Conservation (phyloP, 768 basidiomycete species). For the Megacollybia marginata region DNA sequence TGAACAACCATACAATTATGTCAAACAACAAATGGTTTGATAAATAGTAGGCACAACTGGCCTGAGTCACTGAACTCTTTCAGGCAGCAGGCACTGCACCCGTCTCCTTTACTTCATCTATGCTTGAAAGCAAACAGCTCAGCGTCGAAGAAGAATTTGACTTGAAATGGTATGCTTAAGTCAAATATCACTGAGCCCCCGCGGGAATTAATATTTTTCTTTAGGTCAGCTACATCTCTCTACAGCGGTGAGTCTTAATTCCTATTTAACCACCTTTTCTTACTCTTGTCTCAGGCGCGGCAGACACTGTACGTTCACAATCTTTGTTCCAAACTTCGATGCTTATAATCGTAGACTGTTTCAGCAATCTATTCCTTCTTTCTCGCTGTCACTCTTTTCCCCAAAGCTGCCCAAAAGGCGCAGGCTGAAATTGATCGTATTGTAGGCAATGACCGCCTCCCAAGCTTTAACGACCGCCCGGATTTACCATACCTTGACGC, state of each 20-base stretch:
- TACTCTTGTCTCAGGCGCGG: conserved; percentile 33
- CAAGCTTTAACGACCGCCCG: conserved; percentile 50
- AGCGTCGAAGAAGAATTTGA: conserved; percentile 50
- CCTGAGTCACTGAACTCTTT: neutral
- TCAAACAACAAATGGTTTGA: conserved; percentile 54
- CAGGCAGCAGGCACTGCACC: conserved; percentile 55
- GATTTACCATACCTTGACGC: conserved; percentile 56
- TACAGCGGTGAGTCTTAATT: conserved; percentile 35
- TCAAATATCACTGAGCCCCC: neutral
- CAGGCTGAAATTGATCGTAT: conserved; percentile 57
- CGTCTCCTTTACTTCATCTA: conserved; percentile 49
- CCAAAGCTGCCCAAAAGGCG: conserved; percentile 49
- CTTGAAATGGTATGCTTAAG: conserved; percentile 52
- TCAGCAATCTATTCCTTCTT: conserved; percentile 56
- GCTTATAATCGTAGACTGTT: conserved; percentile 37
- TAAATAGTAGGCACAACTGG: neutral
- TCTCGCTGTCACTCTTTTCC: conserved; percentile 52
- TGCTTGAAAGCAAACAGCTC: conserved; percentile 44
- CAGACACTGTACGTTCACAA: conserved; percentile 40
- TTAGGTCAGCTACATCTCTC: conserved; percentile 31
- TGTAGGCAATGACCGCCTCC: conserved; percentile 52
- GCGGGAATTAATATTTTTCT: neutral
- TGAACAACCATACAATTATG: conserved; percentile 46
- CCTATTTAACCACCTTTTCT: neutral
- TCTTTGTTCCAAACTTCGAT: conserved; percentile 1